Evolutionary conservation across 169 alveolate species (phyloP).

Genomic region (Cryptosporidium tyzzeri): DNA sequence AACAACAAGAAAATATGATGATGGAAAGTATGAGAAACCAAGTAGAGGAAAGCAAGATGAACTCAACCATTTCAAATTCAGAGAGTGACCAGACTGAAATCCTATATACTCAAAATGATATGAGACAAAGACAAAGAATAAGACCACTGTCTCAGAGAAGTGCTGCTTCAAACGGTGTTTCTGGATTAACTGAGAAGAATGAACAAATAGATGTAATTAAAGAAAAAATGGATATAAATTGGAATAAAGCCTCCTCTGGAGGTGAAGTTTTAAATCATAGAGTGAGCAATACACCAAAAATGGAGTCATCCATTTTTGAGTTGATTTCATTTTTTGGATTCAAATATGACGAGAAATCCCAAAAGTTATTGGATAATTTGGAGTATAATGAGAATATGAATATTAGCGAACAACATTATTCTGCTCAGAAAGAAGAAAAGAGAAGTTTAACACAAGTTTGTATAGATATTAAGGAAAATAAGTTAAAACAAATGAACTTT

Average conservation of each 20-base stretch:
- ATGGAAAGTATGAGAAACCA: neutral
- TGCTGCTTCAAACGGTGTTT: neutral
- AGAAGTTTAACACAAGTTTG: conserved; percentile 27
- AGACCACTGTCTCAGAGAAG: conserved; percentile 27
- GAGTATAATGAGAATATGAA: neutral
- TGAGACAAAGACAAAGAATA: conserved; percentile 71
- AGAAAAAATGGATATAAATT: neutral
- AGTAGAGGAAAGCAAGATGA: conserved; percentile 3
- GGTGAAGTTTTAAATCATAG: neutral
- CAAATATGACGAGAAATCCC: conserved; percentile 16
- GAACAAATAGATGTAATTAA: neutral
- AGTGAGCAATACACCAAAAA: neutral
- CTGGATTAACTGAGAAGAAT: neutral
- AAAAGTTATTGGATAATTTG: neutral
- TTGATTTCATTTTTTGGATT: conserved; percentile 48
- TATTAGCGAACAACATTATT: neutral
- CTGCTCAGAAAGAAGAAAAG: neutral
- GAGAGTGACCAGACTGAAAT: conserved; percentile 64
- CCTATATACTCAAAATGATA: conserved; percentile 21
- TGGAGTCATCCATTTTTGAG: conserved; percentile 9
- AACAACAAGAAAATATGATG: neutral
- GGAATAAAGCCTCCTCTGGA: neutral
- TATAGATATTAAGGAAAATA: conserved; percentile 28
- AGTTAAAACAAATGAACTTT: neutral
- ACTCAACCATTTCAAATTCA: conserved; percentile 39